Evolutionary conservation across 495 filamentous ascomycete genomes (phyloP), one percentile per base, ranked within the genome.

Genomic region (Aspergillus bertholletiae): DNA sequence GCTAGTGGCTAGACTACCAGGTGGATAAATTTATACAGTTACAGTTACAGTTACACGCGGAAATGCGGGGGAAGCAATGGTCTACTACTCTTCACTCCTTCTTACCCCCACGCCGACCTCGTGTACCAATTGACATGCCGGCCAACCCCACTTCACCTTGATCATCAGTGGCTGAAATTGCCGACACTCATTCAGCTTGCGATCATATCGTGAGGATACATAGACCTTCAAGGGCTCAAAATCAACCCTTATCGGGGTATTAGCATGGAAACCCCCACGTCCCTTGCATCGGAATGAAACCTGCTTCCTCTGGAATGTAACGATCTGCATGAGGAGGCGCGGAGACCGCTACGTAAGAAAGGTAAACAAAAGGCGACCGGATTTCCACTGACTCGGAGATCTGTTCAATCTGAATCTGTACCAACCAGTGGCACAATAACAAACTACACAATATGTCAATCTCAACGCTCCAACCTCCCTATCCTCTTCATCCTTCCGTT

Each of bases 401-500:
- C 18, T 6, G 1, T 18, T 40, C 17, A 11, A 40, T 40, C 37
- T n/a, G n/a, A n/a, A n/a, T n/a, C 51, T 39, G 18, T 49, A 53
- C 9, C 46, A 22, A n/a, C n/a, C 39, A 22, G 11, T 24, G 28
- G 26, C 35, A 43, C 35, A 7, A 43, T n/a, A 41, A 3, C 11
- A 40, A 47, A 27, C 18, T 4, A 22, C 39, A 34, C 58, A 64
- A 27, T 30, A 76, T 74, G 70, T 57, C 68, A 1, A 54, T 63
- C 41, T 46, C 64, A 7, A 46, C 62, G 26, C 63, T 68, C 37
- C 64, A 73, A 54, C 81, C 81, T 11, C 81, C 80, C 0, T 83
- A 84, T 53, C 79, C 80, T 26, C 74, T 84, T 37, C 79, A 84
- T 54, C 63, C 66, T 17, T 80, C 79, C 15, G 68, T 84, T 37